Conservation (phyloP, 2,329 filamentous ascomycete species). For the Fusarium setosum region DNA sequence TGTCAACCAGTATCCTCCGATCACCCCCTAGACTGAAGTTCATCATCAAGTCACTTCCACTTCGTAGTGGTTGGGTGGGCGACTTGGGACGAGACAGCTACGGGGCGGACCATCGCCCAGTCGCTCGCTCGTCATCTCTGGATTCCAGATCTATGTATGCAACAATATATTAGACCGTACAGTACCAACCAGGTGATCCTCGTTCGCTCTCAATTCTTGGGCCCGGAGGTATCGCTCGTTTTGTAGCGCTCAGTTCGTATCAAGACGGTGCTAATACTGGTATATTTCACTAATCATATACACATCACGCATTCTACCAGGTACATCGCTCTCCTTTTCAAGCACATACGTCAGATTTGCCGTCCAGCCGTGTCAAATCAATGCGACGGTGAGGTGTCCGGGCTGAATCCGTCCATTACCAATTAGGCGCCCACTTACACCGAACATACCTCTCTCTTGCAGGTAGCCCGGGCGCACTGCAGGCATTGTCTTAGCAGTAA, state of each 20-base stretch:
- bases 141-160: constrained; percentile 10
- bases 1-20: not conserved
- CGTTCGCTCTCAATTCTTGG: not conserved
- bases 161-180: constrained; percentile 9
- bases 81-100: constrained; percentile 7
- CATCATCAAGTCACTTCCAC: constrained; percentile 10
- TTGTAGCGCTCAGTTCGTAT: not conserved
- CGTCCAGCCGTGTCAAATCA: not conserved
- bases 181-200: not conserved
- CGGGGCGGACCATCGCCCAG: constrained; percentile 7
- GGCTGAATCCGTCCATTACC: not conserved
- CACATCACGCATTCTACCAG: constrained; percentile 9
- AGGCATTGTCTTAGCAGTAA: not conserved
- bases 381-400: not conserved
- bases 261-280: not conserved
- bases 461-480: constrained; percentile 3
- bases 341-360: not conserved
- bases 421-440: constrained; percentile 1
- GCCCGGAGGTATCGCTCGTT: not conserved
- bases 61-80: constrained; percentile 33
- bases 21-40: constrained; percentile 17
- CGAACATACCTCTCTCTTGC: not conserved
- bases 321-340: not conserved
- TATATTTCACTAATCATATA: constrained; percentile 6
- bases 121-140: constrained; percentile 30